Percentiles rank a stretch among this genome's conserved stretches.
phyloP scores from a whole-genome alignment of 73 alveolate genomes.

The Diophrys appendiculata region DNA sequence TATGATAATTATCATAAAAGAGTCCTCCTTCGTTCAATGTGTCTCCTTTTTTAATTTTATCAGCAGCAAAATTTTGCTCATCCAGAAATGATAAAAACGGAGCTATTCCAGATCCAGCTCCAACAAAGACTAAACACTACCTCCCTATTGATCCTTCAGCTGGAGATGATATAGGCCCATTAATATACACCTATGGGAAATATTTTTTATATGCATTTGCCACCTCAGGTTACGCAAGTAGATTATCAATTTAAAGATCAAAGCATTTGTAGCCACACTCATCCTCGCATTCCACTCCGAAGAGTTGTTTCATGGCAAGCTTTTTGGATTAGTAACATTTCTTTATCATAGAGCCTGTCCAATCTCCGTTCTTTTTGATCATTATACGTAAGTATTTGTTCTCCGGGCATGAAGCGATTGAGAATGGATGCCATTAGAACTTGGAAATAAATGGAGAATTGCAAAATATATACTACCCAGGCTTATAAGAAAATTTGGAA shows the following conservation, averaged over 20 bases:
- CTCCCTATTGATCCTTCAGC: not conserved
- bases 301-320: too few species aligned
- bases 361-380: constrained; percentile 21
- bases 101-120: constrained; percentile 18
- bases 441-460: constrained; percentile 8
- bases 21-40: not conserved
- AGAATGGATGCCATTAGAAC: constrained; percentile 32
- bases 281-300: too few species aligned
- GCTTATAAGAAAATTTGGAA: not conserved
- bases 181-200: constrained; percentile 4
- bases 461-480: constrained; percentile 2
- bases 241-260: too few species aligned
- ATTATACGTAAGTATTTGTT: not conserved
- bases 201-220: too few species aligned
- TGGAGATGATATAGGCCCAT: constrained; percentile 9
- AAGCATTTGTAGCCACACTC: too few species aligned
- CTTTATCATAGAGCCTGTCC: too few species aligned
- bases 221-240: too few species aligned
- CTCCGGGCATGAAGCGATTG: constrained; percentile 10
- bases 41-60: constrained; percentile 2
- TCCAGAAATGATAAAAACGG: constrained; percentile 1
- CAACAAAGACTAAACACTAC: not conserved
- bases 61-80: not conserved
- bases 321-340: too few species aligned
- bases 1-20: not conserved